Evolutionary conservation across 441 rosid species (phyloP).

Genomic region (Metrosideros polymorpha): DNA sequence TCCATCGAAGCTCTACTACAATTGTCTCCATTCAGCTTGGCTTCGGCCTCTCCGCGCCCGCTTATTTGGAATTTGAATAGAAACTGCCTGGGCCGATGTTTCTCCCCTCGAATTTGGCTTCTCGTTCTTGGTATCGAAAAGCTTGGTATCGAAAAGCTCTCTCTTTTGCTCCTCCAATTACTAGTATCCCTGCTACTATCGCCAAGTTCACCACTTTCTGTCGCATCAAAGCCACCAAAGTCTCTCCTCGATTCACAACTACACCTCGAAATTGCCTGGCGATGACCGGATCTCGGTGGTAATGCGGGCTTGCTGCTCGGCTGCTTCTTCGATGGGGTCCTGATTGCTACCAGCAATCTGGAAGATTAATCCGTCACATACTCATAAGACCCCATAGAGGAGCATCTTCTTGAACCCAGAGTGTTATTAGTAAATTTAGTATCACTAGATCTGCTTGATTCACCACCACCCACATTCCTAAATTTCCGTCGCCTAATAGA

Average conservation of each 20-base stretch:
- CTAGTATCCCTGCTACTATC: slow-evolving; percentile 4
- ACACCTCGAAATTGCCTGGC: slow-evolving; percentile 67
- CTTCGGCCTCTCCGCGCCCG: slow-evolving; percentile 16
- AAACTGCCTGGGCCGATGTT: slow-evolving; percentile 58
- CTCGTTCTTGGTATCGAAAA: slow-evolving; percentile 62
- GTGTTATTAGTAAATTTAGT: slow-evolving; percentile 12
- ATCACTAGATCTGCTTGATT: background rate
- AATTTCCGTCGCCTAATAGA: background rate
- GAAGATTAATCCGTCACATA: background rate
- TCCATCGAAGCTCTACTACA: background rate
- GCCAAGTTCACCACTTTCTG: slow-evolving; percentile 17
- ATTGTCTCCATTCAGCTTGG: slow-evolving; percentile 8
- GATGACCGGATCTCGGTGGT: slow-evolving; percentile 50
- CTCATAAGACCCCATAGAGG: slow-evolving; percentile 1
- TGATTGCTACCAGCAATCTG: background rate
- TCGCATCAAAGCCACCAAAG: slow-evolving; percentile 34
- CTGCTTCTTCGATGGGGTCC: background rate
- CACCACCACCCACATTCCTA: background rate
- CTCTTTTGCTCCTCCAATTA: slow-evolving; percentile 31
- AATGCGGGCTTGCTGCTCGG: slow-evolving; percentile 39
- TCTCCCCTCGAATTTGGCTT: slow-evolving; percentile 28
- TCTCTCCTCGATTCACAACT: slow-evolving; percentile 60
- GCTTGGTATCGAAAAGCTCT: no score
- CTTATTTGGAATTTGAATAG: slow-evolving; percentile 43
- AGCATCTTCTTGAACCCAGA: background rate